phyloP scores from a whole-genome alignment of 306 rosid species.

The Lablab purpureus region DNA sequence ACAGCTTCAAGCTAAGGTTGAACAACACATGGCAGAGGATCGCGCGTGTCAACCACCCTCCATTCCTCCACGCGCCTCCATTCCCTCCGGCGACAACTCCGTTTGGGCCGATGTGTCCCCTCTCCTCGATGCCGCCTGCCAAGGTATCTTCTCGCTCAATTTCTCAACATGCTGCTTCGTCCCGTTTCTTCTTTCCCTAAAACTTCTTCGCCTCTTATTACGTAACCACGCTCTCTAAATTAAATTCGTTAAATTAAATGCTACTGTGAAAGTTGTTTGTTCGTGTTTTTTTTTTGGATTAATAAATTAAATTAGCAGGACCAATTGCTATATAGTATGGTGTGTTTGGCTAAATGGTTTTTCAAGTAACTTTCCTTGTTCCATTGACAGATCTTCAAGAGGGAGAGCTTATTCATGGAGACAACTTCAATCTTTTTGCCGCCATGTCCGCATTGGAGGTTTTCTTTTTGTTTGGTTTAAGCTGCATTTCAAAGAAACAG shows the following conservation, averaged over 20 bases:
- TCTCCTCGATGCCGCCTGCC: slow-evolving; percentile 82
- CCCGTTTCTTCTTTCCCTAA: background rate
- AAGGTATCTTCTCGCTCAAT: slow-evolving; percentile 58
- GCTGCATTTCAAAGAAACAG: background rate
- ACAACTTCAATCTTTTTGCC: slow-evolving; percentile 90
- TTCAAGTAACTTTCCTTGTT: background rate
- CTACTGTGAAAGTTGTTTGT: background rate
- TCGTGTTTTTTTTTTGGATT: background rate
- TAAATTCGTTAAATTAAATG: background rate
- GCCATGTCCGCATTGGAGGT: slow-evolving; percentile 99
- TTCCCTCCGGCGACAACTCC: slow-evolving; percentile 79
- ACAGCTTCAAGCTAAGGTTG: background rate
- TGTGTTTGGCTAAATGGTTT: background rate
- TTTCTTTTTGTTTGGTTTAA: slow-evolving; percentile 36
- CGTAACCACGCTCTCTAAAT: background rate
- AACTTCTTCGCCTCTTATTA: slow-evolving; percentile 14
- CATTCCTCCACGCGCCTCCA: slow-evolving; percentile 54
- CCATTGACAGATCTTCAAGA: slow-evolving; percentile 83
- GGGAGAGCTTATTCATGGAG: slow-evolving; percentile 93
- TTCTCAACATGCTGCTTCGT: background rate
- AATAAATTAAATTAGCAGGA: background rate
- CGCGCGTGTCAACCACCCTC: slow-evolving; percentile 46
- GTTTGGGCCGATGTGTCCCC: slow-evolving; percentile 91
- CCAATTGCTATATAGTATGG: background rate
- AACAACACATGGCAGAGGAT: slow-evolving; percentile 37